phyloP scores from a whole-genome alignment of 2,329 filamentous ascomycete species.

The Trichoderma sp. region DNA sequence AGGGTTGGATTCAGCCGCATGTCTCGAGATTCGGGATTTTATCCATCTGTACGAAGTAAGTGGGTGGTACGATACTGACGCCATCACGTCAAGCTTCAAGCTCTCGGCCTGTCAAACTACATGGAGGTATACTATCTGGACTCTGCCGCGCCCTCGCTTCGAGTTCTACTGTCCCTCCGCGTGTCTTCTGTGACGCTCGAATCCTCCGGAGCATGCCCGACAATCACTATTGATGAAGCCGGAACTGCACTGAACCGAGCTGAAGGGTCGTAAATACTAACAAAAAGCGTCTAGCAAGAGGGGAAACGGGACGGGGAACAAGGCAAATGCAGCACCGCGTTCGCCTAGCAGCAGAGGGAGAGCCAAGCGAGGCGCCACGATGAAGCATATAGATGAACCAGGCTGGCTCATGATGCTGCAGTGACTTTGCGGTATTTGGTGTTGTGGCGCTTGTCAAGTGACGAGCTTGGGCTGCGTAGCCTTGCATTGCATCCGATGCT shows the following conservation, averaged over 20 bases:
- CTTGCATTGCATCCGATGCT: neutral
- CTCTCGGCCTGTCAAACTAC: neutral
- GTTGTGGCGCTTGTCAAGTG: conserved; percentile 9
- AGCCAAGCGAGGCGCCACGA: neutral
- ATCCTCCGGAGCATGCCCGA: neutral
- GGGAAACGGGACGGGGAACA: neutral
- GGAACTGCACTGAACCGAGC: neutral
- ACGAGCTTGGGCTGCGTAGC: neutral
- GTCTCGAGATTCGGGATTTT: neutral
- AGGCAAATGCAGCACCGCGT: neutral
- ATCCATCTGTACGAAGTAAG: neutral
- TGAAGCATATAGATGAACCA: neutral
- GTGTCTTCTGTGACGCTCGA: neutral
- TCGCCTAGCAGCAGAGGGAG: neutral
- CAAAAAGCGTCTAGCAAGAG: neutral
- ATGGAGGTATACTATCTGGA: neutral
- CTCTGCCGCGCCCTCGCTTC: neutral
- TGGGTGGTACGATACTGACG: neutral
- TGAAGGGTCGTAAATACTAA: neutral
- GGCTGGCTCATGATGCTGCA: neutral
- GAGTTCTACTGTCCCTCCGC: neutral
- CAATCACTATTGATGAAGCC: neutral
- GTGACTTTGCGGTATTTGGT: neutral
- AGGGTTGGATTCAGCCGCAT: neutral
- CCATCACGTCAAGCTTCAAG: neutral